Evolutionary conservation across 2,329 filamentous ascomycete species (phyloP).

Genomic region (Aspergillus sclerotialis): DNA sequence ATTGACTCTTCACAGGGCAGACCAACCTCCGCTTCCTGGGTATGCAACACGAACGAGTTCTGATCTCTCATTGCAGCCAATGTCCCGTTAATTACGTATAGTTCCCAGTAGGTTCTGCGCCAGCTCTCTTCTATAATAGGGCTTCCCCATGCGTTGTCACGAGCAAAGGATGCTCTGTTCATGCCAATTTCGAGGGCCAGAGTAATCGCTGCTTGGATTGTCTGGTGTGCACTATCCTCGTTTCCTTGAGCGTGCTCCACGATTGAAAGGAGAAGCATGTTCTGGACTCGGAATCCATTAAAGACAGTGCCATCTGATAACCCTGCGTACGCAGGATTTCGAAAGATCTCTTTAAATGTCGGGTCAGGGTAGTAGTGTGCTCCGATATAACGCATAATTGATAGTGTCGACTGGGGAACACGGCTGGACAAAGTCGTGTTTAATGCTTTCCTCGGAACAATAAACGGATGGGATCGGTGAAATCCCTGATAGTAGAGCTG

Average conservation of each 20-base stretch:
- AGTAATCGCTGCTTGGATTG: conserved; percentile 56
- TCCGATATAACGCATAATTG: conserved; percentile 46
- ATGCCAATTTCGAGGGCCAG: conserved; percentile 67
- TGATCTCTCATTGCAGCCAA: conserved; percentile 56
- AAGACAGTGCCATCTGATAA: conserved; percentile 9
- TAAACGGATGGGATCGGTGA: conserved; percentile 45
- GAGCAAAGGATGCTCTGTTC: conserved; percentile 55
- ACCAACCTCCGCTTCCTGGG: conserved; percentile 54
- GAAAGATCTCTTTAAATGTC: conserved; percentile 13
- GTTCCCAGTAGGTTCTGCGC: conserved; percentile 79
- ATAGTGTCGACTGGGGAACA: conserved; percentile 37
- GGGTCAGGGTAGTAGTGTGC: conserved; percentile 40
- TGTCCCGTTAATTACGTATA: conserved; percentile 69
- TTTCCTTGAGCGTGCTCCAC: conserved; percentile 20
- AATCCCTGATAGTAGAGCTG: conserved; percentile 47
- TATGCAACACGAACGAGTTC: conserved; percentile 9
- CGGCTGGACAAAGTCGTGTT: conserved; percentile 17
- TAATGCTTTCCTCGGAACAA: conserved; percentile 36
- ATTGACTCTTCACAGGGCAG: conserved; percentile 70
- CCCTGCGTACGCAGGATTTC: conserved; percentile 8
- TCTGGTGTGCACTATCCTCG: conserved; percentile 14
- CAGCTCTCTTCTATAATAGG: conserved; percentile 69
- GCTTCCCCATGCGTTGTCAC: conserved; percentile 40
- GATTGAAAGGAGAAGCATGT: conserved; percentile 23
- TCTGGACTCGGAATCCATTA: conserved; percentile 26